These are phyloP conservation scores for Mucor plumbeus DNA, from an alignment of 371 early-diverging fungal species.

Conservation along the genomic window DNA sequence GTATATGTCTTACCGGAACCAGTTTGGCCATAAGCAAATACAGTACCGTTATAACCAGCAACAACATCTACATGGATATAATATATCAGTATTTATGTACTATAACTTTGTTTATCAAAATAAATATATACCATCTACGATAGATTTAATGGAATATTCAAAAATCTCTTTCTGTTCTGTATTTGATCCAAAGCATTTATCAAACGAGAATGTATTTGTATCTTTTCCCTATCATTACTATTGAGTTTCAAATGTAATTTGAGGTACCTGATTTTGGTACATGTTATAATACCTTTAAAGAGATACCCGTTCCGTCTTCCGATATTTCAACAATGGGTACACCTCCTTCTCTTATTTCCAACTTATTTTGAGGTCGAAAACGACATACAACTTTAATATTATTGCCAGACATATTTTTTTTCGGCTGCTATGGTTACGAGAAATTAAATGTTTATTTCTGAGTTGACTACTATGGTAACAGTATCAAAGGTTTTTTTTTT, in stretches of 20 bases:
- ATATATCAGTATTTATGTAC: neutral
- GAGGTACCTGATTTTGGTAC: constrained; percentile 60
- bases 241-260: constrained; percentile 74
- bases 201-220: constrained; percentile 86
- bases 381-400: constrained; percentile 97
- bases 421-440: neutral
- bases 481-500: neutral
- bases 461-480: neutral
- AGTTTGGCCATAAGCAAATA: constrained; percentile 99
- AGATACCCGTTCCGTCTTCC: constrained; percentile 81
- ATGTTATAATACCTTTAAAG: constrained; percentile 63
- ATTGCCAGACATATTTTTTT: constrained; percentile 61
- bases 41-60: constrained; percentile 94
- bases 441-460: neutral
- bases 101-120: constrained; percentile 1
- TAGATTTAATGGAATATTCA: constrained; percentile 87
- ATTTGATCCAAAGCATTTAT: constrained; percentile 85
- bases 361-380: constrained; percentile 94
- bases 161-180: constrained; percentile 86
- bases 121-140: constrained; percentile 82
- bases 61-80: constrained; percentile 58
- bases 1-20: constrained; percentile 99
- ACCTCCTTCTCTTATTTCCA: constrained; percentile 91
- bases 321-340: constrained; percentile 81
- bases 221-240: constrained; percentile 82